A percentile compares a stretch with the other conserved stretches of the same genome.
Conservation (phyloP, 1,284 basidiomycete species). For the Entoloma clypeatum region DNA sequence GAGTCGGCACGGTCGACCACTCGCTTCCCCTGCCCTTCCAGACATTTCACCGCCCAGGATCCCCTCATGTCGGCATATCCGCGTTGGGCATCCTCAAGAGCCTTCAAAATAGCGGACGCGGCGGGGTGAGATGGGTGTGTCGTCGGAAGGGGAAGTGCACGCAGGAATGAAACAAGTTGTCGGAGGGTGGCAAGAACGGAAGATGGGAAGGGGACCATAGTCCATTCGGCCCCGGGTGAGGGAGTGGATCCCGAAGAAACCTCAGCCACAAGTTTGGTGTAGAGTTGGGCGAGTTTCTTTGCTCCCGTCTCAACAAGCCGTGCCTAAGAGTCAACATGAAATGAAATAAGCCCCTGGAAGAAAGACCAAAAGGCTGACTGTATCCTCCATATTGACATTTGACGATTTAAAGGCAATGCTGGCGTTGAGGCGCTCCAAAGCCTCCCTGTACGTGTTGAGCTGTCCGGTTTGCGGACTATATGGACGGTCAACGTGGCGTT, state of each 20-base stretch:
- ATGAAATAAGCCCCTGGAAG: background rate
- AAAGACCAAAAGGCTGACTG: slow-evolving; percentile 35
- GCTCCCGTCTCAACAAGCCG: slow-evolving; percentile 74
- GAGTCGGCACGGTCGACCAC: slow-evolving; percentile 65
- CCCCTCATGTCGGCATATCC: slow-evolving; percentile 84
- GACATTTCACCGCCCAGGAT: slow-evolving; percentile 64
- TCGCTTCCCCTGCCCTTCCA: slow-evolving; percentile 66
- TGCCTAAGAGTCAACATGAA: slow-evolving; percentile 40
- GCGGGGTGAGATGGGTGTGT: slow-evolving; percentile 80
- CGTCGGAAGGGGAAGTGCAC: slow-evolving; percentile 65
- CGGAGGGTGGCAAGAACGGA: slow-evolving; percentile 49
- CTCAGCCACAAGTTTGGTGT: slow-evolving; percentile 78
- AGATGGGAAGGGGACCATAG: slow-evolving; percentile 51
- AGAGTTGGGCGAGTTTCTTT: slow-evolving; percentile 74
- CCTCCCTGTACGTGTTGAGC: slow-evolving; percentile 61
- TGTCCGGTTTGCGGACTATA: slow-evolving; percentile 65
- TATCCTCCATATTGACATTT: slow-evolving; percentile 55
- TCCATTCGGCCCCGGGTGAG: slow-evolving; percentile 52
- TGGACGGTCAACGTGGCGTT: slow-evolving; percentile 10
- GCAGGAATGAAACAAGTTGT: slow-evolving; percentile 64
- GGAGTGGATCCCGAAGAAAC: slow-evolving; percentile 68
- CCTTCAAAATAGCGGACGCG: slow-evolving; percentile 54
- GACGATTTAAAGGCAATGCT: slow-evolving; percentile 72
- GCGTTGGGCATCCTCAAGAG: slow-evolving; percentile 69
- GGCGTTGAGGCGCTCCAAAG: slow-evolving; percentile 70